phyloP scores from a whole-genome alignment of 2,329 filamentous ascomycete genomes.

The Aspergillus tamarii region DNA sequence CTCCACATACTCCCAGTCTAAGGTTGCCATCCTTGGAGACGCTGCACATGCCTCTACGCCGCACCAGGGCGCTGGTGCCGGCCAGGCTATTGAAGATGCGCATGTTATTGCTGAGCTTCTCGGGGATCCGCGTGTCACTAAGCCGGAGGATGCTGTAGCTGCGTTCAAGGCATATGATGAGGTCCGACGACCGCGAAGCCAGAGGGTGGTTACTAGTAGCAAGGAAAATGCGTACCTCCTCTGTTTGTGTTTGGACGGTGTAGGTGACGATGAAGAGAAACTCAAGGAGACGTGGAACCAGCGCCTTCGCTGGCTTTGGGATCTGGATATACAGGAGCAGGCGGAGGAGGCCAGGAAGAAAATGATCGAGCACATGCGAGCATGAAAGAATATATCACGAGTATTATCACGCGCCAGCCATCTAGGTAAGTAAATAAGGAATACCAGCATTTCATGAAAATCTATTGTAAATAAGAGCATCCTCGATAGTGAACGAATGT shows the following conservation, averaged over 20 bases:
- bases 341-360: slow-evolving; percentile 26
- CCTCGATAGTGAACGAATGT: background rate
- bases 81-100: slow-evolving; percentile 44
- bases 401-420: background rate
- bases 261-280: slow-evolving; percentile 31
- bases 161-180: slow-evolving; percentile 58
- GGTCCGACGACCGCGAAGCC: slow-evolving; percentile 52
- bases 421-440: background rate
- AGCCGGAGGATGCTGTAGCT: slow-evolving; percentile 39
- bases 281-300: slow-evolving; percentile 27
- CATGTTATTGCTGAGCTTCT: slow-evolving; percentile 50
- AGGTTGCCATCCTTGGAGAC: slow-evolving; percentile 40
- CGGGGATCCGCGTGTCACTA: slow-evolving; percentile 38
- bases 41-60: slow-evolving; percentile 45
- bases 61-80: slow-evolving; percentile 43
- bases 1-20: slow-evolving; percentile 33
- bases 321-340: slow-evolving; percentile 34
- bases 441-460: background rate
- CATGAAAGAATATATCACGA: background rate
- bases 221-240: slow-evolving; percentile 44
- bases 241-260: slow-evolving; percentile 30
- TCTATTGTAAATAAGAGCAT: background rate
- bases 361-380: slow-evolving; percentile 14
- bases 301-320: slow-evolving; percentile 39
- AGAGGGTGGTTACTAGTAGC: slow-evolving; percentile 56